phyloP scores from a whole-genome alignment of 768 basidiomycete genomes.

The Austroboletus festivus region DNA sequence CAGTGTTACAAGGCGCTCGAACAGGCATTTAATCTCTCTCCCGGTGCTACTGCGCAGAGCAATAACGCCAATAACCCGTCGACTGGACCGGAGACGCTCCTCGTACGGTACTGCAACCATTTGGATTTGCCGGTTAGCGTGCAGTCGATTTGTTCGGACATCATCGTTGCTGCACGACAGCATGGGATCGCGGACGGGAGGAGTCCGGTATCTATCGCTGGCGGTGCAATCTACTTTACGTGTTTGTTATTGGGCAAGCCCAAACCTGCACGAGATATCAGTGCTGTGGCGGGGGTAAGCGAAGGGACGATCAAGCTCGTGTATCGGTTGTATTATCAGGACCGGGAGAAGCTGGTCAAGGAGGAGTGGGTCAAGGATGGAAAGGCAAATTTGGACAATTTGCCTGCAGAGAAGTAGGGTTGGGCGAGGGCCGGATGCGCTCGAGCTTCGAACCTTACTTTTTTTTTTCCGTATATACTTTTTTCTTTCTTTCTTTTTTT shows the following conservation, averaged over 20 bases:
- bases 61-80: conserved; percentile 38
- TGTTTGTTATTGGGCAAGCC: conserved; percentile 73
- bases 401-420: conserved; percentile 24
- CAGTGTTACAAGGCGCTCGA: conserved; percentile 90
- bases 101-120: conserved; percentile 93
- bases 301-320: conserved; percentile 94
- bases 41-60: conserved; percentile 66
- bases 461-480: conserved; percentile 18
- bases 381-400: conserved; percentile 47
- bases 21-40: conserved; percentile 82
- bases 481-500: neutral
- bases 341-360: conserved; percentile 77
- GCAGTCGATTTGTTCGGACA: conserved; percentile 79
- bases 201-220: conserved; percentile 97
- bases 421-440: too few species aligned
- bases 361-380: conserved; percentile 83
- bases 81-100: conserved; percentile 78
- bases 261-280: conserved; percentile 83
- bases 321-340: conserved; percentile 72
- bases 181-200: conserved; percentile 91
- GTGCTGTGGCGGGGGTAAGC: conserved; percentile 87
- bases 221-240: conserved; percentile 92
- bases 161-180: conserved; percentile 75
- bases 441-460: too few species aligned
- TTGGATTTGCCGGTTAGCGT: conserved; percentile 80